phyloP scores from a whole-genome alignment of 352 stramenopile genomes.

The Aphanomyces stellatus region DNA sequence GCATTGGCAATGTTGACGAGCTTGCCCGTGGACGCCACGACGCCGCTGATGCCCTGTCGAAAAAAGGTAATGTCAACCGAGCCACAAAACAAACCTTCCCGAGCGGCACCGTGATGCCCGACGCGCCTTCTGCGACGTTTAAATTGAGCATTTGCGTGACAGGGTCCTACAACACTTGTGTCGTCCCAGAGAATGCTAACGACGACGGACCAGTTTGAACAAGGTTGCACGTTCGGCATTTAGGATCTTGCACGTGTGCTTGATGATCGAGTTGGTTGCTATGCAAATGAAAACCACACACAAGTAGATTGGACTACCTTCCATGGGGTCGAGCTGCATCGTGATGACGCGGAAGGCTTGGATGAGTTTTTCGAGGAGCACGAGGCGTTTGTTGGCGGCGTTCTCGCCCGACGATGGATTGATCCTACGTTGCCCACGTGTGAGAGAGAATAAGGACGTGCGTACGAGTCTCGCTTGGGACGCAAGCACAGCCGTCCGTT shows the following conservation, averaged over 20 bases:
- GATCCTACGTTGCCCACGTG: background rate
- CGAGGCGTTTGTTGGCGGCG: conserved; percentile 31
- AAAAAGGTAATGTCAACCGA: background rate
- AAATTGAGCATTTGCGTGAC: conserved; percentile 71
- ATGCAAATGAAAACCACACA: background rate
- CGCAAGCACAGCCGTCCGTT: conserved; percentile 51
- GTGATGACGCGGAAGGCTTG: conserved; percentile 69
- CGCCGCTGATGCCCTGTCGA: conserved; percentile 77
- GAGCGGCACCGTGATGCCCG: conserved; percentile 77
- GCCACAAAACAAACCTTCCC: conserved; percentile 39
- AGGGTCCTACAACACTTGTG: conserved; percentile 38
- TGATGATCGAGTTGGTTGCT: conserved; percentile 81
- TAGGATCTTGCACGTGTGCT: conserved; percentile 78
- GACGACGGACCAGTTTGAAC: conserved; percentile 67
- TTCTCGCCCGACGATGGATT: background rate
- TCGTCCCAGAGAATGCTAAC: background rate
- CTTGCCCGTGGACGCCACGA: conserved; percentile 68
- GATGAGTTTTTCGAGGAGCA: conserved; percentile 69
- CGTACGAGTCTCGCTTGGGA: conserved; percentile 19
- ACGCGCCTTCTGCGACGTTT: conserved; percentile 76
- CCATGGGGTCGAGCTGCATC: conserved; percentile 57
- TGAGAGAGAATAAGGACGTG: background rate
- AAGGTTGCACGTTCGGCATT: conserved; percentile 84
- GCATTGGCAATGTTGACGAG: conserved; percentile 87
- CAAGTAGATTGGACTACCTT: conserved; percentile 35